Evolutionary conservation across 805 yeast genomes (phyloP).

Genomic region (Candida maesae): DNA sequence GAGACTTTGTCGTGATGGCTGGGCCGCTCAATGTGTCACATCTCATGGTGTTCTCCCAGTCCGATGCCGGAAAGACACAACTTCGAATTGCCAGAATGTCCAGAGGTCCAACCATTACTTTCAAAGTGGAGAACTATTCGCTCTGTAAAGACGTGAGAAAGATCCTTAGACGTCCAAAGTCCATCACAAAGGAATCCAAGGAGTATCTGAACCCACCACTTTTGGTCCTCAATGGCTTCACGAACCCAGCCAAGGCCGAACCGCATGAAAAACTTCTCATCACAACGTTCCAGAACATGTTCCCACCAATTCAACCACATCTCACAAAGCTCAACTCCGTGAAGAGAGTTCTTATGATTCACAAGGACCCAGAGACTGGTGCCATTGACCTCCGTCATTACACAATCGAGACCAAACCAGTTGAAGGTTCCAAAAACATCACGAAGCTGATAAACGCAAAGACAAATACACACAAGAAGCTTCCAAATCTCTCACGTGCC

Average conservation of each 20-base stretch:
- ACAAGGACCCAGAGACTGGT: slow-evolving; percentile 67
- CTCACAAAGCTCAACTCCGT: slow-evolving; percentile 68
- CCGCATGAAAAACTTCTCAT: slow-evolving; percentile 77
- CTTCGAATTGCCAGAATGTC: slow-evolving; percentile 85
- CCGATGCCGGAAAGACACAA: slow-evolving; percentile 76
- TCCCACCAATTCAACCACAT: slow-evolving; percentile 92
- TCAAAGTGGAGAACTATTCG: slow-evolving; percentile 72
- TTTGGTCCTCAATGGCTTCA: slow-evolving; percentile 88
- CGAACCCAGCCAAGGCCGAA: slow-evolving; percentile 56
- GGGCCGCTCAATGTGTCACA: slow-evolving; percentile 95
- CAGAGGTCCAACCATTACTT: slow-evolving; percentile 90
- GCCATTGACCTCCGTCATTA: slow-evolving; percentile 85
- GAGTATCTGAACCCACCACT: slow-evolving; percentile 81
- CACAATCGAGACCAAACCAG: slow-evolving; percentile 79
- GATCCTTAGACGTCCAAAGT: slow-evolving; percentile 72
- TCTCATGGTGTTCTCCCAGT: slow-evolving; percentile 80
- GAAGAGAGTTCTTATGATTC: slow-evolving; percentile 79
- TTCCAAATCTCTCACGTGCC: slow-evolving; percentile 41
- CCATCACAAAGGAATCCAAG: slow-evolving; percentile 55
- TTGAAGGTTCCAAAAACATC: slow-evolving; percentile 45
- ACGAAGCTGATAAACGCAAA: slow-evolving; percentile 26
- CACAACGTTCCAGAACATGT: slow-evolving; percentile 91
- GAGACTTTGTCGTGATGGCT: slow-evolving; percentile 96
- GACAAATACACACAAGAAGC: slow-evolving; percentile 20
- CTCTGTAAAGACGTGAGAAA: slow-evolving; percentile 75